Conservation (phyloP, 768 basidiomycete species). For the Crepidotus variabilis region DNA sequence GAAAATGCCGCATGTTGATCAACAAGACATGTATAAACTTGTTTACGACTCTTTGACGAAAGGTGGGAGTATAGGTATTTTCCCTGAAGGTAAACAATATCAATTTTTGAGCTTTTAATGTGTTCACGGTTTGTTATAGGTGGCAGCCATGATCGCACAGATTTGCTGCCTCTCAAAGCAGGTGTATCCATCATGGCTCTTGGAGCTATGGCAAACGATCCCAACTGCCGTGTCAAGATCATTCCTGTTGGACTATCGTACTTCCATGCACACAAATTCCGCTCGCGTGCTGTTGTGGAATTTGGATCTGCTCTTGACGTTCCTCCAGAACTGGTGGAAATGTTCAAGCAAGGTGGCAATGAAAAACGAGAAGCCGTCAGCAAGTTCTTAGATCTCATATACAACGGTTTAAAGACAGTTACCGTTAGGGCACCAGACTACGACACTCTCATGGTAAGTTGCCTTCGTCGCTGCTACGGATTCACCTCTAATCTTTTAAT, state of each 20-base stretch:
- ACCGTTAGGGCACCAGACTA: conserved; percentile 95
- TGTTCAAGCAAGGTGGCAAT: conserved; percentile 87
- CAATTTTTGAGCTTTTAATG: neutral
- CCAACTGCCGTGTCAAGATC: conserved; percentile 83
- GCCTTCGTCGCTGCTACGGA: neutral
- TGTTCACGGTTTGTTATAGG: conserved; percentile 42
- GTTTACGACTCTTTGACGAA: conserved; percentile 86
- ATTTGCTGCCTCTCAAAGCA: conserved; percentile 94
- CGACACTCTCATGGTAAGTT: conserved; percentile 92
- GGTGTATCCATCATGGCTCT: conserved; percentile 98
- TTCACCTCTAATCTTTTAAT: conserved; percentile 7
- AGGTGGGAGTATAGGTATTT: conserved; percentile 93
- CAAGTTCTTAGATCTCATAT: conserved; percentile 86
- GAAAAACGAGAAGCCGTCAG: conserved; percentile 89
- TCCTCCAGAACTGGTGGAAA: conserved; percentile 81
- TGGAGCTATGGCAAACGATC: conserved; percentile 93
- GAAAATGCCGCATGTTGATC: conserved; percentile 84
- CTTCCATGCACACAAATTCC: conserved; percentile 82
- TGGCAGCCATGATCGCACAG: conserved; percentile 96
- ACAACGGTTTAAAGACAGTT: conserved; percentile 92
- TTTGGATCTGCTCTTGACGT: conserved; percentile 91
- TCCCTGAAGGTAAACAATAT: conserved; percentile 81
- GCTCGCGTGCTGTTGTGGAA: conserved; percentile 95
- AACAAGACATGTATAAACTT: conserved; percentile 89
- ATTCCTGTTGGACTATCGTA: conserved; percentile 81